A percentile compares a stretch with the other conserved stretches of the same genome.
Conservation (phyloP, 352 stramenopile genomes). For the Saprolegnia diclina region DNA sequence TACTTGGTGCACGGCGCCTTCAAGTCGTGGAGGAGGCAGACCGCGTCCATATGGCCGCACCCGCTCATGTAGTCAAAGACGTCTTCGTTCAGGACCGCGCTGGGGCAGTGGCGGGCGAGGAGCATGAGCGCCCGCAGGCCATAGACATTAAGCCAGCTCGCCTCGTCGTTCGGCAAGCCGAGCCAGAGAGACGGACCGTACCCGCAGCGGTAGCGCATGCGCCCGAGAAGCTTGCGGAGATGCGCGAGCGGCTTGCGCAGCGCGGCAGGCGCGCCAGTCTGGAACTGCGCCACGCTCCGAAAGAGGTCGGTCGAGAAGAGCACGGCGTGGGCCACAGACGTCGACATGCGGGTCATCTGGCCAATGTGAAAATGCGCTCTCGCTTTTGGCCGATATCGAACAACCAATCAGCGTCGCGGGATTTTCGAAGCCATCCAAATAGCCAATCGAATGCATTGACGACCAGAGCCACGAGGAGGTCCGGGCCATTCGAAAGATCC, state of each 20-base stretch:
- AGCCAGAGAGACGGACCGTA: not conserved
- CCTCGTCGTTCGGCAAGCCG: not conserved
- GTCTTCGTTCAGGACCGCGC: not conserved
- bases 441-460: not conserved
- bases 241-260: not conserved
- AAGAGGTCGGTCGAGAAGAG: not conserved
- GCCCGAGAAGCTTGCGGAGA: not conserved
- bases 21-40: constrained; percentile 26
- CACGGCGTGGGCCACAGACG: not conserved
- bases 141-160: not conserved
- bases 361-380: not conserved
- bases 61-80: constrained; percentile 25
- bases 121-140: not conserved
- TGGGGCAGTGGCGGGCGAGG: not conserved
- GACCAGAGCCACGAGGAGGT: not conserved
- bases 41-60: constrained; percentile 27
- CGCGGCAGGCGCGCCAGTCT: not conserved
- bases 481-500: too few species aligned
- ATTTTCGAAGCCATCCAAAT: not conserved
- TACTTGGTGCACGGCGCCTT: constrained; percentile 16
- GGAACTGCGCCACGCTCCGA: not conserved
- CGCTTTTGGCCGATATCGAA: not conserved
- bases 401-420: not conserved
- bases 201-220: not conserved
- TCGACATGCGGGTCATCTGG: not conserved